phyloP scores from a whole-genome alignment of 495 filamentous ascomycete species.

The Daldinia concentrica region DNA sequence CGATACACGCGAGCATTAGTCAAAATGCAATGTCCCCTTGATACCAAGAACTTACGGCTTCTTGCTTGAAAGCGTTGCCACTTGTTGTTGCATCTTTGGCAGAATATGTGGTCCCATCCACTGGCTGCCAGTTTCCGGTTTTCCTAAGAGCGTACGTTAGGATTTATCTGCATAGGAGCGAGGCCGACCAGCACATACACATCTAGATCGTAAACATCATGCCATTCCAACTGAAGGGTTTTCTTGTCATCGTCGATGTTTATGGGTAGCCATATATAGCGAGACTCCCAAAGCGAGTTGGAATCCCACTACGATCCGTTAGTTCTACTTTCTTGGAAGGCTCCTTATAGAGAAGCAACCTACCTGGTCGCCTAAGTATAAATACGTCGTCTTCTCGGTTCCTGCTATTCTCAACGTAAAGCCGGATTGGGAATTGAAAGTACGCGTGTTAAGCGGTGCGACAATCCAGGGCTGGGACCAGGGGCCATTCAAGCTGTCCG shows the following conservation, averaged over 20 bases:
- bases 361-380: conserved; percentile 60
- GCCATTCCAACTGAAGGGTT: conserved; percentile 52
- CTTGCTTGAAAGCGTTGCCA: conserved; percentile 59
- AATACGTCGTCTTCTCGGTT: conserved; percentile 56
- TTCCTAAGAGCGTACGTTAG: conserved; percentile 35
- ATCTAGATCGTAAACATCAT: conserved; percentile 57
- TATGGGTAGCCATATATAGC: conserved; percentile 64
- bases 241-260: conserved; percentile 52
- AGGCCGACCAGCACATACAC: conserved; percentile 40
- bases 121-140: conserved; percentile 55
- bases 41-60: conserved; percentile 45
- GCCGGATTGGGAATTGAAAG: conserved; percentile 64
- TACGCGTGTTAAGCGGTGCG: conserved; percentile 57
- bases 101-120: conserved; percentile 55
- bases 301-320: conserved; percentile 55
- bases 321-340: background rate
- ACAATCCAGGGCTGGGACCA: conserved; percentile 63
- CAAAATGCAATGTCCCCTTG: background rate
- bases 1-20: background rate
- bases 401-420: conserved; percentile 58
- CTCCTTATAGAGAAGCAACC: background rate
- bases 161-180: background rate
- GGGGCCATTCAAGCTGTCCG: conserved; percentile 58
- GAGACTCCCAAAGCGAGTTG: conserved; percentile 61
- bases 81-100: conserved; percentile 51